phyloP scores from a whole-genome alignment of 331 rosid genomes.

The Spiraea crenata region DNA sequence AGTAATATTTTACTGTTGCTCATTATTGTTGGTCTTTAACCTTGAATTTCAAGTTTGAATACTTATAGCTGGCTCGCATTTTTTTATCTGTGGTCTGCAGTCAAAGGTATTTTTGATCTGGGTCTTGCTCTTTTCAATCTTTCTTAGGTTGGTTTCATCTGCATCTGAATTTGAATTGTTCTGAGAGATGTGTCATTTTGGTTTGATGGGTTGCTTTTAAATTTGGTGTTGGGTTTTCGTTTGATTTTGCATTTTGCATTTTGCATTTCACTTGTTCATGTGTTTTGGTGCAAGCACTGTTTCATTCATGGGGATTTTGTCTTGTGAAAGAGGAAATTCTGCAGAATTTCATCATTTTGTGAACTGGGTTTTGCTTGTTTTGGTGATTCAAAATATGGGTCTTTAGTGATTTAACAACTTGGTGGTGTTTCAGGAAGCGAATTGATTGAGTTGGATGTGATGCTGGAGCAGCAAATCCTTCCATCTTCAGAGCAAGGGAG shows the following conservation, averaged over 20 bases:
- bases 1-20: conserved; percentile 21
- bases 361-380: conserved; percentile 19
- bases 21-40: conserved; percentile 23
- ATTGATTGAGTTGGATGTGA: conserved; percentile 13
- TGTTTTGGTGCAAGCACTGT: conserved; percentile 39
- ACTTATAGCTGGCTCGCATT: conserved; percentile 26
- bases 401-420: neutral
- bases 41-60: conserved; percentile 31
- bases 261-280: conserved; percentile 1
- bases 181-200: conserved; percentile 16
- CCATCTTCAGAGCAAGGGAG: neutral
- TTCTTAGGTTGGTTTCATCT: neutral
- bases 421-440: conserved; percentile 14
- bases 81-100: conserved; percentile 32
- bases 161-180: neutral
- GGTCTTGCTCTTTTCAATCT: conserved; percentile 9
- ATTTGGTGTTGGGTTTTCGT: conserved; percentile 18
- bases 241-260: neutral
- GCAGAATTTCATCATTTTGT: conserved; percentile 9
- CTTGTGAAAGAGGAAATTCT: neutral
- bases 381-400: conserved; percentile 20
- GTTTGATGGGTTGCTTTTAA: conserved; percentile 34
- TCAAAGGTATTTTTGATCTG: conserved; percentile 48
- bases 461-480: conserved; percentile 15
- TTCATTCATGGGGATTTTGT: conserved; percentile 39